phyloP scores from a whole-genome alignment of 257 asterid species.

The Haberlea rhodopensis region DNA sequence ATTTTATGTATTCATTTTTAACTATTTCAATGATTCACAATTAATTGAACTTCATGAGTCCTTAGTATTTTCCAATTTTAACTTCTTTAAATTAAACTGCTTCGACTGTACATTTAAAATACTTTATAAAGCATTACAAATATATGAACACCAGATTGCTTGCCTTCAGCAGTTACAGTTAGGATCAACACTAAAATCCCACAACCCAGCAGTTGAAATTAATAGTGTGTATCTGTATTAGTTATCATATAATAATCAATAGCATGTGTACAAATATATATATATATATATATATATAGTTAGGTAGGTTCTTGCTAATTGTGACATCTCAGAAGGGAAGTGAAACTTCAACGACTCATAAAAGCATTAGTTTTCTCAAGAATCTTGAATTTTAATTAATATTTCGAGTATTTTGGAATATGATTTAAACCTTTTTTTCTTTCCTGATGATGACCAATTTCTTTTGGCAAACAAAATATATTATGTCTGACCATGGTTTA shows the following conservation, averaged over 20 bases:
- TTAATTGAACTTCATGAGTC: constrained; percentile 17
- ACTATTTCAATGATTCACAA: not conserved
- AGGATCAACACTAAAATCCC: constrained; percentile 26
- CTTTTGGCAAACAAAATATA: too few species aligned
- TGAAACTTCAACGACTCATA: not conserved
- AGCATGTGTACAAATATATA: constrained; percentile 11
- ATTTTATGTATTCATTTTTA: not conserved
- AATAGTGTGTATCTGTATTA: constrained; percentile 17
- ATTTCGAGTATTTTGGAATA: not conserved
- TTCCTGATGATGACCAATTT: too few species aligned
- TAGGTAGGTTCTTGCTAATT: not conserved
- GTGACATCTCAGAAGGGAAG: not conserved
- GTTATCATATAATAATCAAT: constrained; percentile 11
- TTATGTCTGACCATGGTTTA: too few species aligned
- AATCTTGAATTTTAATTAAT: not conserved
- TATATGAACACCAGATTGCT: constrained; percentile 20
- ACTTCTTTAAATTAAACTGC: constrained; percentile 31
- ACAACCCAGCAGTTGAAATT: constrained; percentile 23
- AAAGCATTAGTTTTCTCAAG: not conserved
- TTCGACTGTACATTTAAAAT: constrained; percentile 16
- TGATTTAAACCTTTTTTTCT: too few species aligned
- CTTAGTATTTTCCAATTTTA: constrained; percentile 18
- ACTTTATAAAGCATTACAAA: constrained; percentile 27
- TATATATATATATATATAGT: not conserved
- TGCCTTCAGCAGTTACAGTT: not conserved